Evolutionary conservation across 345 rosid genomes (phyloP).

Genomic region (Raphanus raphanistrum): DNA sequence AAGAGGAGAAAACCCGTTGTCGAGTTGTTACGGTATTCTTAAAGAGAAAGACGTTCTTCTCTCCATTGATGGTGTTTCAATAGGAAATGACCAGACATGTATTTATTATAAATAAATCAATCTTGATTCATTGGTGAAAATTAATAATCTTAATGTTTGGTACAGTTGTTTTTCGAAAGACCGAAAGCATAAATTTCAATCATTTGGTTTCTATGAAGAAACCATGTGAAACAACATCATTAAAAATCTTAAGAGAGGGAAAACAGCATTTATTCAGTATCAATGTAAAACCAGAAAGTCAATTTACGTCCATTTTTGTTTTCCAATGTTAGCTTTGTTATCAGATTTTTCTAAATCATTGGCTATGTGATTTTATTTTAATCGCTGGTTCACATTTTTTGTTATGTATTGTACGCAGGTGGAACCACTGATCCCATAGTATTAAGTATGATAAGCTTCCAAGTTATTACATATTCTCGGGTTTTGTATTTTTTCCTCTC

Average conservation of each 20-base stretch:
- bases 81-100: conserved; percentile 79
- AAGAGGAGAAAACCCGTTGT: conserved; percentile 59
- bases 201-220: conserved; percentile 82
- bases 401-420: conserved; percentile 26
- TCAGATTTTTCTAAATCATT: not conserved
- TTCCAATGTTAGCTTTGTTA: conserved; percentile 29
- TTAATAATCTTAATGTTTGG: not conserved
- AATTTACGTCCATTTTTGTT: no score
- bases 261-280: conserved; percentile 50
- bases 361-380: not conserved
- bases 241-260: conserved; percentile 61
- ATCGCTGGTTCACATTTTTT: not conserved
- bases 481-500: conserved; percentile 5
- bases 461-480: no score
- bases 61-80: conserved; percentile 61
- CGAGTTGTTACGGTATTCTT: conserved; percentile 48
- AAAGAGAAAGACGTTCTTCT: conserved; percentile 66
- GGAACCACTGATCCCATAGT: not conserved
- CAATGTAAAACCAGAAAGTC: conserved; percentile 33
- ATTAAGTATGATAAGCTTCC: not conserved
- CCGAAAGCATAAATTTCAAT: conserved; percentile 66
- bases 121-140: not conserved
- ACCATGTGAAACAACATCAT: conserved; percentile 52
- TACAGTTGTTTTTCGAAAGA: conserved; percentile 57
- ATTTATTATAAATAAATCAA: not conserved